Percentiles rank a stretch among this genome's conserved stretches.
Evolutionary conservation across 2,329 filamentous ascomycete genomes (phyloP).

Genomic region (Fonsecaea monophora): DNA sequence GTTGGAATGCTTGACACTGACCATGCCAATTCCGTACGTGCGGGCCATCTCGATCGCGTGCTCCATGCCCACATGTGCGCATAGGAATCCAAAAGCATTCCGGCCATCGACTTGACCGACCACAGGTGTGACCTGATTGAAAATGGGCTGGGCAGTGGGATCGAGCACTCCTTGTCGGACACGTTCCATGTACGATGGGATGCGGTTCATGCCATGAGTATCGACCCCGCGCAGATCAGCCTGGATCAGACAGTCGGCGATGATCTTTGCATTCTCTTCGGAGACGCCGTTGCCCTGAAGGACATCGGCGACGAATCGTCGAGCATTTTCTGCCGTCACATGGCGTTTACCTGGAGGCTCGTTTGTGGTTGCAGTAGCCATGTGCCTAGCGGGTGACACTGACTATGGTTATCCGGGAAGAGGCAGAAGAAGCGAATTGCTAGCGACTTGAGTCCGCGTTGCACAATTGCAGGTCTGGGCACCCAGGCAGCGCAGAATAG

Average conservation of each 20-base stretch:
- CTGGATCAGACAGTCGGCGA: conserved; percentile 72
- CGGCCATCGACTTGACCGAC: conserved; percentile 71
- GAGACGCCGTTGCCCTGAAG: conserved; percentile 65
- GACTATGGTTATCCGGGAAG: too few relatives aligned
- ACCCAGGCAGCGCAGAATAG: too few relatives aligned
- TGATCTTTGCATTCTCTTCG: conserved; percentile 62
- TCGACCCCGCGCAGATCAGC: conserved; percentile 81
- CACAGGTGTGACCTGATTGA: conserved; percentile 71
- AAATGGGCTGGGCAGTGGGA: conserved; percentile 62
- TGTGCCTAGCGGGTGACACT: not conserved
- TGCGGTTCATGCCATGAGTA: conserved; percentile 78
- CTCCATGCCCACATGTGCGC: conserved; percentile 70
- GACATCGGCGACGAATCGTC: conserved; percentile 10
- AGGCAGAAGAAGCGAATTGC: not conserved
- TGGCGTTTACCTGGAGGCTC: not conserved
- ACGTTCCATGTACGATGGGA: conserved; percentile 78
- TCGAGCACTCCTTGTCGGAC: conserved; percentile 73
- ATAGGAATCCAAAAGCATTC: conserved; percentile 78
- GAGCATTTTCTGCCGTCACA: conserved; percentile 2
- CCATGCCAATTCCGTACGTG: conserved; percentile 74
- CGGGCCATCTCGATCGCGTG: conserved; percentile 71
- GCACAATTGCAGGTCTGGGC: not conserved
- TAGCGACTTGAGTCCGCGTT: not conserved
- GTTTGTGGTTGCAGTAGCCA: not conserved
- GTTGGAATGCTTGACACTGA: conserved; percentile 76